Conservation (phyloP, 768 basidiomycete genomes). For the Paxillus rubicundulus region DNA sequence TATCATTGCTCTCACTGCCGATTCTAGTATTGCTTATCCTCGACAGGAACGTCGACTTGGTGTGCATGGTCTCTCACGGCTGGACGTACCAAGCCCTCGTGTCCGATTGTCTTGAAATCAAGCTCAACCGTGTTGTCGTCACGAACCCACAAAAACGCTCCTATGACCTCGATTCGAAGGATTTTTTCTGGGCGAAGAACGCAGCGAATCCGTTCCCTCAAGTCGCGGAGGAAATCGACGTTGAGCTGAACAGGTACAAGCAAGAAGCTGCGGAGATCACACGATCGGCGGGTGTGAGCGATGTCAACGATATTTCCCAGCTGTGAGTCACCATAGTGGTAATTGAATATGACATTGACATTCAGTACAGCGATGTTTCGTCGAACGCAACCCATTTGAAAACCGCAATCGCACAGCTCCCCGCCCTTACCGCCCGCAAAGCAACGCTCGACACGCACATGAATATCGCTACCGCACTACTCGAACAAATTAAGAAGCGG, state of each 20-base stretch:
- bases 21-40: constrained; percentile 84
- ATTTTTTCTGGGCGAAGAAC: constrained; percentile 99
- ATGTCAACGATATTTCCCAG: constrained; percentile 92
- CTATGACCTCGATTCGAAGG: constrained; percentile 96
- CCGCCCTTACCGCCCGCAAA: constrained; percentile 95
- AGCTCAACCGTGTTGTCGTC: constrained; percentile 91
- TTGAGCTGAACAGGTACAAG: constrained; percentile 89
- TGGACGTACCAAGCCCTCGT: constrained; percentile 99
- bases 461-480: constrained; percentile 95
- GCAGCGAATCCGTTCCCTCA: constrained; percentile 96
- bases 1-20: constrained; percentile 9
- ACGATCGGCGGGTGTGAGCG: constrained; percentile 91
- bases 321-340: constrained; percentile 52
- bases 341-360: constrained; percentile 7
- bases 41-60: constrained; percentile 92
- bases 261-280: constrained; percentile 97
- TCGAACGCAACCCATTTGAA: constrained; percentile 93
- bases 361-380: constrained; percentile 67
- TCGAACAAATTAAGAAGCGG: constrained; percentile 93
- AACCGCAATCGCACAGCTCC: constrained; percentile 94
- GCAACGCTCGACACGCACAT: constrained; percentile 97
- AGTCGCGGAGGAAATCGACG: constrained; percentile 95
- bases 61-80: constrained; percentile 90
- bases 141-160: constrained; percentile 70
- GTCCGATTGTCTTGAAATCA: constrained; percentile 96